Percentiles rank a stretch among this genome's conserved stretches.
phyloP scores from a whole-genome alignment of 352 stramenopile species.

The Pythium scleroteichum region DNA sequence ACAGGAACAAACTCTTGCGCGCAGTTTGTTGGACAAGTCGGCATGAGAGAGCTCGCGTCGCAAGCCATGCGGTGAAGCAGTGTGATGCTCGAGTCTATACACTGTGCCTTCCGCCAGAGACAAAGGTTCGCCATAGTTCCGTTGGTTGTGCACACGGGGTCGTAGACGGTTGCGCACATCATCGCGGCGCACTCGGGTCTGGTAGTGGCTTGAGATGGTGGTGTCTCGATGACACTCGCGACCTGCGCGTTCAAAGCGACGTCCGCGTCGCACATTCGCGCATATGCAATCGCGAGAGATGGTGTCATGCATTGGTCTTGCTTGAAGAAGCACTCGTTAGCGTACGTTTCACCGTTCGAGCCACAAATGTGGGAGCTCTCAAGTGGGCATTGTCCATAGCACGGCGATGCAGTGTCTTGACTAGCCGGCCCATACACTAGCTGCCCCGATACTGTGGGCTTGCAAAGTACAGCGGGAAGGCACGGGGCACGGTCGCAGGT shows the following conservation, averaged over 20 bases:
- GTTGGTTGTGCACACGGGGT: conserved; percentile 50
- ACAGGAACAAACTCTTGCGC: conserved; percentile 43
- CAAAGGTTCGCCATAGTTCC: conserved; percentile 56
- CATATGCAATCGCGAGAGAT: conserved; percentile 23
- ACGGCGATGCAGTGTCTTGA: conserved; percentile 17
- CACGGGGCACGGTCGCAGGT: conserved; percentile 41
- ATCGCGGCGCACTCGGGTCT: conserved; percentile 25
- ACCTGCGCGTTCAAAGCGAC: conserved; percentile 32
- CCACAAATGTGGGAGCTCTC: conserved; percentile 46
- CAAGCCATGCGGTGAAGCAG: conserved; percentile 36
- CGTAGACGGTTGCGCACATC: conserved; percentile 39
- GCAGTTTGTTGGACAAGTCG: conserved; percentile 39
- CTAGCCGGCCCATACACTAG: neutral
- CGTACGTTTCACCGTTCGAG: conserved; percentile 47
- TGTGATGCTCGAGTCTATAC: conserved; percentile 18
- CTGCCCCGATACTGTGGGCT: conserved; percentile 22
- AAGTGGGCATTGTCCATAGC: conserved; percentile 37
- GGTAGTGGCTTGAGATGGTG: neutral
- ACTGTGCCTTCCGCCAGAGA: conserved; percentile 36
- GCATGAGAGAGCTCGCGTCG: conserved; percentile 13
- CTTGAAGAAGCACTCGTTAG: conserved; percentile 58
- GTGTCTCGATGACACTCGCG: conserved; percentile 19
- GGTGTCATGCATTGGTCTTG: conserved; percentile 37
- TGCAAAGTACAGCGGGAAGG: conserved; percentile 47
- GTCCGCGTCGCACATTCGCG: conserved; percentile 35